Percentiles rank a stretch among this genome's conserved stretches.
Evolutionary conservation across 768 basidiomycete species (phyloP).

Genomic region (Tubosaeta sp.): DNA sequence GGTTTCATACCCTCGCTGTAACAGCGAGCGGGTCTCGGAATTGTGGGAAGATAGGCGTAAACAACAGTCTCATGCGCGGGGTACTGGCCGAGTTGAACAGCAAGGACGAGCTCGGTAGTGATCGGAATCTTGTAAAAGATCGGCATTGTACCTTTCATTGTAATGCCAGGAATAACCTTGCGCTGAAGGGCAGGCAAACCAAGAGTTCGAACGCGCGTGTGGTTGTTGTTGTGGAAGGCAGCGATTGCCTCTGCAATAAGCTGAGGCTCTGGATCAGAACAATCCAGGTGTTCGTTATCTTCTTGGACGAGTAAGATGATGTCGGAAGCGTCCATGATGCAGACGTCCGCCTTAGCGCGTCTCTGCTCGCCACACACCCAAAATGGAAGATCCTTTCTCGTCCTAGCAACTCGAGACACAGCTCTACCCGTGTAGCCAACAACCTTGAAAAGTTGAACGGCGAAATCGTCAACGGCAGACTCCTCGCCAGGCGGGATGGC

Average conservation of each 20-base stretch:
- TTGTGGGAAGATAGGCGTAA: background rate
- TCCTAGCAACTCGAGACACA: background rate
- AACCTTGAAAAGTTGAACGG: too few relatives aligned
- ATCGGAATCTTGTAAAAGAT: background rate
- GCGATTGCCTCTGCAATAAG: background rate
- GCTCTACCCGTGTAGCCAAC: too few relatives aligned
- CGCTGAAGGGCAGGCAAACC: background rate
- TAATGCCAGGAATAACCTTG: background rate
- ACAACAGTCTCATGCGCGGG: background rate
- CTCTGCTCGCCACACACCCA: background rate
- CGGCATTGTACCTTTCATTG: background rate
- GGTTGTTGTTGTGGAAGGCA: background rate
- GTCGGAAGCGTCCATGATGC: background rate
- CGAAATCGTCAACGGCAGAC: too few relatives aligned
- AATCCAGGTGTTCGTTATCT: background rate
- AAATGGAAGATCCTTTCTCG: background rate
- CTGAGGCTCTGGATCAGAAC: background rate
- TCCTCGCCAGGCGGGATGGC: too few relatives aligned
- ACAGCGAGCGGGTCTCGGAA: background rate
- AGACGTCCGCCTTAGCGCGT: background rate
- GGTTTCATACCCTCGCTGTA: background rate
- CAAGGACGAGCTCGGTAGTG: background rate
- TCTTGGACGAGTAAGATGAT: background rate
- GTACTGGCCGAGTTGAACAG: background rate
- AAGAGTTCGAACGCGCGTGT: background rate